Conservation (phyloP, 2,329 filamentous ascomycete species). For the Diaporthe vexans region DNA sequence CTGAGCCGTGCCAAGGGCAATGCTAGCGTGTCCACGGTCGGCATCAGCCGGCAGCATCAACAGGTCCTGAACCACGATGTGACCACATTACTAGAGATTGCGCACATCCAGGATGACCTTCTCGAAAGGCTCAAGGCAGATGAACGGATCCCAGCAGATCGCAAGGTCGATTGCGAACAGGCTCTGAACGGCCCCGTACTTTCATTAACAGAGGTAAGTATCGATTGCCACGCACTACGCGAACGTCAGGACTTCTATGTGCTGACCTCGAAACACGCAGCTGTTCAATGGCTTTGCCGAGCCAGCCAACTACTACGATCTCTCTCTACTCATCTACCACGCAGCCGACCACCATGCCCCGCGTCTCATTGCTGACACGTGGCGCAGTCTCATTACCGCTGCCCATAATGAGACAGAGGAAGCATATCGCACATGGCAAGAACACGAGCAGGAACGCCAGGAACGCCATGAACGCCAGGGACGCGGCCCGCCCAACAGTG, state of each 20-base stretch:
- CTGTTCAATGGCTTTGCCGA: conserved; percentile 96
- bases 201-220: conserved; percentile 80
- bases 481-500: conserved; percentile 56
- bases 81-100: conserved; percentile 88
- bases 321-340: conserved; percentile 93
- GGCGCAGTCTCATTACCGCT: conserved; percentile 84
- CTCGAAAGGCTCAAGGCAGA: conserved; percentile 84
- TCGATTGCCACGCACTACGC: background rate
- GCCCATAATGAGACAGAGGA: conserved; percentile 72
- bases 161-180: conserved; percentile 73
- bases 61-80: conserved; percentile 90
- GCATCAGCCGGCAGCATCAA: conserved; percentile 83
- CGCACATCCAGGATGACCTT: conserved; percentile 94
- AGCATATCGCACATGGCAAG: conserved; percentile 50
- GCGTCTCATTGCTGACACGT: conserved; percentile 85
- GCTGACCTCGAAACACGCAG: conserved; percentile 56
- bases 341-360: conserved; percentile 91
- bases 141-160: conserved; percentile 73
- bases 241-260: background rate
- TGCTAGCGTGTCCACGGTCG: conserved; percentile 84
- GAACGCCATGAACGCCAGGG: conserved; percentile 48
- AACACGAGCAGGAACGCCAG: conserved; percentile 47
- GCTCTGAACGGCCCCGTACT: conserved; percentile 84
- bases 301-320: conserved; percentile 88
- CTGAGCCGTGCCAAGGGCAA: conserved; percentile 93